These are phyloP conservation scores for Spiraea crenata DNA, from an alignment of 331 rosid species.

Conservation along the genomic window DNA sequence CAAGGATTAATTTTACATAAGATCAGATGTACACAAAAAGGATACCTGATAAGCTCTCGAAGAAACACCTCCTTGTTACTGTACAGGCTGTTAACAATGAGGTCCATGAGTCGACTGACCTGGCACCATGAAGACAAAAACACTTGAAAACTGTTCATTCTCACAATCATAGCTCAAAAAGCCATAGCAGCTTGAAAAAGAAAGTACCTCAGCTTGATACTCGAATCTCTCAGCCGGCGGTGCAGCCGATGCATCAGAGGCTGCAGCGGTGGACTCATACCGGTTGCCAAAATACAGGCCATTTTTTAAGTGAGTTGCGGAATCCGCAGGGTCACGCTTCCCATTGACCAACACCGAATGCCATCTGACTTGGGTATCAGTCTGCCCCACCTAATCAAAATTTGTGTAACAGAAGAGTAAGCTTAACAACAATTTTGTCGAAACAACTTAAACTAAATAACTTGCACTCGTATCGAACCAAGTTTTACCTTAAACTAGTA, in stretches of 20 bases:
- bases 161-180: background rate
- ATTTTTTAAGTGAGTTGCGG: conserved; percentile 31
- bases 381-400: conserved; percentile 51
- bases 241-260: conserved; percentile 56
- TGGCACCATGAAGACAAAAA: conserved; percentile 27
- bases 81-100: conserved; percentile 93
- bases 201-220: conserved; percentile 90
- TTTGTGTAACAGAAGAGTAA: background rate
- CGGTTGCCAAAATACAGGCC: conserved; percentile 45
- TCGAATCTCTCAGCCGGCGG: conserved; percentile 67
- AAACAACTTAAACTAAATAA: background rate
- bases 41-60: conserved; percentile 91
- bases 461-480: background rate
- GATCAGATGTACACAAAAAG: background rate
- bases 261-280: conserved; percentile 74
- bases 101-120: conserved; percentile 99
- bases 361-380: conserved; percentile 42
- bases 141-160: conserved; percentile 5
- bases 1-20: background rate
- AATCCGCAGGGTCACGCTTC: conserved; percentile 25
- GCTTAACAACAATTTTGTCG: background rate
- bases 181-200: background rate
- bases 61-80: conserved; percentile 97
- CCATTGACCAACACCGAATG: conserved; percentile 49
- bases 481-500: background rate